Evolutionary conservation across 2,329 filamentous ascomycete genomes (phyloP), one percentile per base, ranked within the genome.

Genomic region (Aspergillus costaricaensis): DNA sequence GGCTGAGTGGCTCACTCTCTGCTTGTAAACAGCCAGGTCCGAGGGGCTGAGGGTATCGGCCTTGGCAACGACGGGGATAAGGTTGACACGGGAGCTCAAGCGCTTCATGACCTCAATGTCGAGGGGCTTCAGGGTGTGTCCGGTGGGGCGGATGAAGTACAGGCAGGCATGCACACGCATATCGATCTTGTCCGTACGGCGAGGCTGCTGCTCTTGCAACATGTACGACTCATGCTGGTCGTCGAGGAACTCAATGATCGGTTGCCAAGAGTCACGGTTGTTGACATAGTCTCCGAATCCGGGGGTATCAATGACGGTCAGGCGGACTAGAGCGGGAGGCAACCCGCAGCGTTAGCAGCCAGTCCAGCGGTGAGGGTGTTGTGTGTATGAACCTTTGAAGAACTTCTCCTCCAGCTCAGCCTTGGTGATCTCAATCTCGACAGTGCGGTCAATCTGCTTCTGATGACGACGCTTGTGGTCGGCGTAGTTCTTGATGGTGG

Each of bases 101-200:
- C 95, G 90, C 88, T 98, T 99, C 95, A 99, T 99, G 64, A 99
- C 95, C 84, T 99, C 95, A 73, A 99, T 99, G 78, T 99, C 95
- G 66, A 99, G 86, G 62, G 95, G 95, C 88, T 99, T 99, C 72
- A 99, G 82, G 70, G 94, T 97, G 85, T 99, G 95, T 76, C 95
- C 96, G 58, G 95, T 99, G 60, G 95, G 95, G 76, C 96, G 89
- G 80, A 99, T 98, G 82, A 99, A 99, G 88, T 99, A 99, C 77
- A 99, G 81, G 81, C 95, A 99, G 68, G 94, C 91, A 79, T 99
- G 95, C 69, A 99, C 96, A 83, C 95, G 93, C 74, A 99, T 91
- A 77, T 99, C 95, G 74, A 99, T 99, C 87, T 98, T 99, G 85
- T 99, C 95, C 74, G 90, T 89, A 75, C 95, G 92, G 81, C 92